phyloP scores from a whole-genome alignment of 2,329 filamentous ascomycete species.

The Escovopsis sp. region DNA sequence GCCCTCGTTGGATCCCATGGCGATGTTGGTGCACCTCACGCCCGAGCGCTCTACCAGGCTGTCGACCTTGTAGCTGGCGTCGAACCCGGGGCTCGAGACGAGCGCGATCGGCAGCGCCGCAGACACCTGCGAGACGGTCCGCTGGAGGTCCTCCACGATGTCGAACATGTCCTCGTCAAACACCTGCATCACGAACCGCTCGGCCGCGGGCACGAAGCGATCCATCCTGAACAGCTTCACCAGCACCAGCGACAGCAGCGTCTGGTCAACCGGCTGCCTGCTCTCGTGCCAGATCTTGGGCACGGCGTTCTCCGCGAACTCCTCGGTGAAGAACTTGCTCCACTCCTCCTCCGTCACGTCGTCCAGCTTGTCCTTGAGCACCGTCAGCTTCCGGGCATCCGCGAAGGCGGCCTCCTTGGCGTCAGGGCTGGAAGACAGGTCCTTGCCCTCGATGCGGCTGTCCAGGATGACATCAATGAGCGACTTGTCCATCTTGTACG shows the following conservation, averaged over 20 bases:
- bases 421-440: slow-evolving; percentile 56
- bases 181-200: slow-evolving; percentile 75
- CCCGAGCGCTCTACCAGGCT: slow-evolving; percentile 74
- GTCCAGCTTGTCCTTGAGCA: slow-evolving; percentile 60
- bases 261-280: slow-evolving; percentile 53
- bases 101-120: slow-evolving; percentile 77
- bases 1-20: slow-evolving; percentile 97
- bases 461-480: slow-evolving; percentile 81
- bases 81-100: slow-evolving; percentile 90
- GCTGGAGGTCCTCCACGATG: slow-evolving; percentile 68
- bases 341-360: slow-evolving; percentile 49
- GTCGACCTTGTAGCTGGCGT: slow-evolving; percentile 98
- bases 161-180: slow-evolving; percentile 78
- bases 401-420: slow-evolving; percentile 53
- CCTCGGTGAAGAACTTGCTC: slow-evolving; percentile 71
- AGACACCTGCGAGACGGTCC: slow-evolving; percentile 71
- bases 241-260: slow-evolving; percentile 70
- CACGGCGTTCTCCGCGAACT: slow-evolving; percentile 72
- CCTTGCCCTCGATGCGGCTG: slow-evolving; percentile 56
- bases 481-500: slow-evolving; percentile 84
- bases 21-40: slow-evolving; percentile 85
- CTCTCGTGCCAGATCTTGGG: slow-evolving; percentile 58
- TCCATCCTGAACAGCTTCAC: slow-evolving; percentile 94
- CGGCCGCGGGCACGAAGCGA: slow-evolving; percentile 81
- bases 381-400: slow-evolving; percentile 51